These are phyloP conservation scores for Vaccinium myrtillus DNA, from an alignment of 148 eudicot species.

Conservation along the genomic window DNA sequence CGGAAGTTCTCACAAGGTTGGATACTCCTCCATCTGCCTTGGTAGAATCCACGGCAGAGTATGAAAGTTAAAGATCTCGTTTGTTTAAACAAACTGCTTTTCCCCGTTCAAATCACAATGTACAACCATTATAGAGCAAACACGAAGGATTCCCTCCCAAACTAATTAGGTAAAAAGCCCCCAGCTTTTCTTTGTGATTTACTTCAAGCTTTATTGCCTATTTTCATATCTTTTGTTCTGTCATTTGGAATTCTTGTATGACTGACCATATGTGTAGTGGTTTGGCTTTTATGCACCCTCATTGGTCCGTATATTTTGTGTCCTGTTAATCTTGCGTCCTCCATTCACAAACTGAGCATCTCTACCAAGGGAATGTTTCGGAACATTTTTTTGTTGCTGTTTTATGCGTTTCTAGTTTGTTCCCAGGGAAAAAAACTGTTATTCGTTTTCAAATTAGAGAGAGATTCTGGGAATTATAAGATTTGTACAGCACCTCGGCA, in stretches of 20 bases:
- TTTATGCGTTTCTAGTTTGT: no score
- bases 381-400: no score
- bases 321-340: not conserved
- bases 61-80: conserved; percentile 47
- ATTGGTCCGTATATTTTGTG: not conserved
- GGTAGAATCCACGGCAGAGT: conserved; percentile 45
- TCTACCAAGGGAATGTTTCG: not conserved
- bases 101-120: not conserved
- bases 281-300: not conserved
- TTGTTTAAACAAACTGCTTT: not conserved
- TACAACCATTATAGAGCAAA: not conserved
- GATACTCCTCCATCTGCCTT: conserved; percentile 40
- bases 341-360: not conserved
- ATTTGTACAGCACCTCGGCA: no score
- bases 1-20: conserved; percentile 76
- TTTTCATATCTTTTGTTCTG: not conserved
- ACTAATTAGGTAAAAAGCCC: not conserved
- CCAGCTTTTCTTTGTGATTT: not conserved
- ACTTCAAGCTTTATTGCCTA: not conserved
- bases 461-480: no score
- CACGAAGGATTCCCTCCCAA: not conserved
- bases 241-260: not conserved
- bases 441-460: no score
- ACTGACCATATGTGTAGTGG: not conserved
- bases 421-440: no score